Conservation (phyloP, 805 yeast species). For the Zygotorulaspora chibaensis region DNA sequence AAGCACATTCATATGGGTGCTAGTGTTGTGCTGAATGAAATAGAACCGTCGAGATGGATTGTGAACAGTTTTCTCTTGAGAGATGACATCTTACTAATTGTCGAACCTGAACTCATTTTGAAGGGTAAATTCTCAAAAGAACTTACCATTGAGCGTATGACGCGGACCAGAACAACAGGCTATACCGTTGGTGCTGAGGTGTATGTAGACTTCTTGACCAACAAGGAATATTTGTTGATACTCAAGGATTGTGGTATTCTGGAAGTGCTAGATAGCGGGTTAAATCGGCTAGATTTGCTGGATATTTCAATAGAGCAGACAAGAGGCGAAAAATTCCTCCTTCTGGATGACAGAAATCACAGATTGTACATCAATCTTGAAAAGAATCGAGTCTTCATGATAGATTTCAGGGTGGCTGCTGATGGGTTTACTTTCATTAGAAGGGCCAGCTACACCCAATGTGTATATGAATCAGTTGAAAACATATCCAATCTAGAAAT, state of each 20-base stretch:
- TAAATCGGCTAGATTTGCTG: slow-evolving; percentile 13
- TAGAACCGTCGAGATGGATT: slow-evolving; percentile 2
- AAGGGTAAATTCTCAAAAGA: slow-evolving; percentile 3
- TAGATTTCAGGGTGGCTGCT: slow-evolving; percentile 7
- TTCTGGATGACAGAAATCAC: slow-evolving; percentile 13
- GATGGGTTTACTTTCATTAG: slow-evolving; percentile 10
- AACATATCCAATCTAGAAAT: slow-evolving; percentile 12
- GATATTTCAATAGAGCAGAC: slow-evolving; percentile 9
- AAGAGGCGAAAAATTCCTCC: slow-evolving; percentile 2
- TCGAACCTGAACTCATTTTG: slow-evolving; percentile 8
- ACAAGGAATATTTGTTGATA: slow-evolving; percentile 15
- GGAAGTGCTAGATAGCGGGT: slow-evolving; percentile 11
- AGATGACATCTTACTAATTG: slow-evolving; percentile 4
- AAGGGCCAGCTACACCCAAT: slow-evolving; percentile 2
- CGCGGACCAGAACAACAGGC: slow-evolving; percentile 10
- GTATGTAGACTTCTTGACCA: slow-evolving; percentile 13
- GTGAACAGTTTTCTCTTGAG: slow-evolving; percentile 3
- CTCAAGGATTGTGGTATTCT: slow-evolving; percentile 21
- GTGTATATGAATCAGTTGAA: slow-evolving; percentile 10
- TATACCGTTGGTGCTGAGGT: slow-evolving; percentile 16
- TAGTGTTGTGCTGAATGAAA: slow-evolving; percentile 1
- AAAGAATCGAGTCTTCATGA: slow-evolving; percentile 9
- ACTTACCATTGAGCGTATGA: slow-evolving; percentile 5
- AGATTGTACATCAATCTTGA: slow-evolving; percentile 15
- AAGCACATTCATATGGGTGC: slow-evolving; percentile 1